phyloP scores from a whole-genome alignment of 2,329 filamentous ascomycete species.

The Pseudogymnoascus sp. region DNA sequence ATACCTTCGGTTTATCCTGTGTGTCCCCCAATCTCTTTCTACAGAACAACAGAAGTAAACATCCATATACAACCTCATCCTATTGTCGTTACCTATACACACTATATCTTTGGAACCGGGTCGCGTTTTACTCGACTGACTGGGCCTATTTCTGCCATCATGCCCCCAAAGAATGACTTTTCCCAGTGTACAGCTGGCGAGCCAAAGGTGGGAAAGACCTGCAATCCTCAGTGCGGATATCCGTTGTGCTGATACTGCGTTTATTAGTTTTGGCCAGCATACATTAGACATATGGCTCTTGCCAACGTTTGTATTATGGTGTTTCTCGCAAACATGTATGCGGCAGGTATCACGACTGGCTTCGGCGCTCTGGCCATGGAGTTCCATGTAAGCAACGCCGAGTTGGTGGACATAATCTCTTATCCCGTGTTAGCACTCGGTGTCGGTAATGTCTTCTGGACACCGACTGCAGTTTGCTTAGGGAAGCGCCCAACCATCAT shows the following conservation, averaged over 20 bases:
- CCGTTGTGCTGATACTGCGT: neutral
- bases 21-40: neutral
- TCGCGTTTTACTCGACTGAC: neutral
- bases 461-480: slow-evolving; percentile 19
- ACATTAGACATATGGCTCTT: slow-evolving; percentile 15
- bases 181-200: slow-evolving; percentile 13
- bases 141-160: neutral
- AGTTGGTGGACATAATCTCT: slow-evolving; percentile 16
- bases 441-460: slow-evolving; percentile 5
- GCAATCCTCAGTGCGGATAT: neutral
- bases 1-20: neutral
- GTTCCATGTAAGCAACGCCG: slow-evolving; percentile 14
- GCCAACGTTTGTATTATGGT: slow-evolving; percentile 18
- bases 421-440: slow-evolving; percentile 20
- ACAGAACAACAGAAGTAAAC: neutral
- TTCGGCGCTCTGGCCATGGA: slow-evolving; percentile 17
- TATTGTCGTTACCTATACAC: neutral
- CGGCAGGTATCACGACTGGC: slow-evolving; percentile 16
- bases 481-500: slow-evolving; percentile 32
- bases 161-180: neutral
- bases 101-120: neutral
- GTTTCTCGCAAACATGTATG: slow-evolving; percentile 15
- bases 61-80: neutral
- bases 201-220: slow-evolving; percentile 13
- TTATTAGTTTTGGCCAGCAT: slow-evolving; percentile 18